These are phyloP conservation scores for Tarenaya hassleriana DNA, from an alignment of 345 rosid species.

Conservation along the genomic window DNA sequence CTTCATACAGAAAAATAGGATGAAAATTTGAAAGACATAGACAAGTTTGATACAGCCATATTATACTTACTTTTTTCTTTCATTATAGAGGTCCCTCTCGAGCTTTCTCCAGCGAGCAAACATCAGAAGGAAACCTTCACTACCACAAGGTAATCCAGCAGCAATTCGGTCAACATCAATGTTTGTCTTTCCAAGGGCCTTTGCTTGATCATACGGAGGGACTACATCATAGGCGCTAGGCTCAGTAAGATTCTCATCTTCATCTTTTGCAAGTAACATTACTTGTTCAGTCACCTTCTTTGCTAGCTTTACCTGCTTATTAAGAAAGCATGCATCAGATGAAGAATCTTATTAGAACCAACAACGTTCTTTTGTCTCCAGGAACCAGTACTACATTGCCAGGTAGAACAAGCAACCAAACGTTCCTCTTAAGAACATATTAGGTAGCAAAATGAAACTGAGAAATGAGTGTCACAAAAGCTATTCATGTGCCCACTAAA, in stretches of 20 bases:
- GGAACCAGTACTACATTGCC: background rate
- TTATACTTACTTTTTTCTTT: conserved; percentile 88
- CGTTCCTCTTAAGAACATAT: background rate
- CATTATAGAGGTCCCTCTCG: conserved; percentile 93
- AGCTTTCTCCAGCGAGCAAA: conserved; percentile 99
- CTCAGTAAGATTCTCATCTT: conserved; percentile 75
- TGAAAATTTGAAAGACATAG: background rate
- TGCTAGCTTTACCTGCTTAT: conserved; percentile 58
- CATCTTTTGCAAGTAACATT: conserved; percentile 77
- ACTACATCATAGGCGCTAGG: conserved; percentile 54
- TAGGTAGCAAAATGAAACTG: background rate
- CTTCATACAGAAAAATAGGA: background rate
- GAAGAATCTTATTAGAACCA: background rate
- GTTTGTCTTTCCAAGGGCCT: conserved; percentile 95
- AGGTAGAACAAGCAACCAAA: background rate
- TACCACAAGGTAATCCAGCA: conserved; percentile 98
- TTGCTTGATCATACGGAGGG: conserved; percentile 97
- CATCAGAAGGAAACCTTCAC: conserved; percentile 98
- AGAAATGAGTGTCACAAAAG: conserved; percentile 9
- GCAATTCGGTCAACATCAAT: conserved; percentile 96
- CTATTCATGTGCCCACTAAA: too few relatives aligned
- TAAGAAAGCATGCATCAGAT: conserved; percentile 18
- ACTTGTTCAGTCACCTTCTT: conserved; percentile 97
- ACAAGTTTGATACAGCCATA: conserved; percentile 13
- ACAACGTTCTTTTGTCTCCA: background rate